These are phyloP conservation scores for Tubosaeta sp. DNA, from an alignment of 768 basidiomycete genomes.

Conservation along the genomic window DNA sequence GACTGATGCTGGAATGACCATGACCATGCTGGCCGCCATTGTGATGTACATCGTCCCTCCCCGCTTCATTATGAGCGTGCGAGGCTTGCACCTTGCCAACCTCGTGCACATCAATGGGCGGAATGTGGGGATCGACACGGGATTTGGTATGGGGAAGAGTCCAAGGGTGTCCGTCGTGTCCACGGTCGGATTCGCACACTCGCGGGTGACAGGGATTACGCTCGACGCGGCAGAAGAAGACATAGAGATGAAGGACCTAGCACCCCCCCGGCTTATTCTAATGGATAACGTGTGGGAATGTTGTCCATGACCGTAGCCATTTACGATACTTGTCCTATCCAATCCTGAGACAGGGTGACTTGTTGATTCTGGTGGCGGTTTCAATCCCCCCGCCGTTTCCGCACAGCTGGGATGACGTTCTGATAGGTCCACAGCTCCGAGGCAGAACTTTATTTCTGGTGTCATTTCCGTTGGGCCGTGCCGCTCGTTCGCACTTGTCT, in stretches of 20 bases:
- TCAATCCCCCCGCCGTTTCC: too few relatives aligned
- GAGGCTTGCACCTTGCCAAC: conserved; percentile 2
- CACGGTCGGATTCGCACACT: background rate
- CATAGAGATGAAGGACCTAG: conserved; percentile 5
- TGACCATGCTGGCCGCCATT: background rate
- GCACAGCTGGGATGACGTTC: too few relatives aligned
- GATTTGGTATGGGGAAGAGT: conserved; percentile 8
- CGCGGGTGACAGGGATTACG: rapidly evolving
- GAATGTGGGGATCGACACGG: conserved; percentile 6
- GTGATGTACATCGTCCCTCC: conserved; percentile 10
- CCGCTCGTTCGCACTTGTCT: too few relatives aligned
- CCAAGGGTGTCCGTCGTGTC: background rate
- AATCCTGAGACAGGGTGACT: background rate
- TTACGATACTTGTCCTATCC: background rate
- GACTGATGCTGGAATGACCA: background rate
- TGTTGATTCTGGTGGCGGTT: too few relatives aligned
- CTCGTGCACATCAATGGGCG: background rate
- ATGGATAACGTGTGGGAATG: background rate
- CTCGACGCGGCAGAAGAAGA: background rate
- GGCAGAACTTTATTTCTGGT: too few relatives aligned
- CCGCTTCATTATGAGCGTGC: conserved; percentile 19
- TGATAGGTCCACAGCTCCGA: too few relatives aligned
- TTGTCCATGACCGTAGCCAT: background rate
- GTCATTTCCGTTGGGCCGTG: too few relatives aligned
- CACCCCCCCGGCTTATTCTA: background rate